phyloP scores from a whole-genome alignment of 2,329 filamentous ascomycete species.

The Beauveria medogensis region DNA sequence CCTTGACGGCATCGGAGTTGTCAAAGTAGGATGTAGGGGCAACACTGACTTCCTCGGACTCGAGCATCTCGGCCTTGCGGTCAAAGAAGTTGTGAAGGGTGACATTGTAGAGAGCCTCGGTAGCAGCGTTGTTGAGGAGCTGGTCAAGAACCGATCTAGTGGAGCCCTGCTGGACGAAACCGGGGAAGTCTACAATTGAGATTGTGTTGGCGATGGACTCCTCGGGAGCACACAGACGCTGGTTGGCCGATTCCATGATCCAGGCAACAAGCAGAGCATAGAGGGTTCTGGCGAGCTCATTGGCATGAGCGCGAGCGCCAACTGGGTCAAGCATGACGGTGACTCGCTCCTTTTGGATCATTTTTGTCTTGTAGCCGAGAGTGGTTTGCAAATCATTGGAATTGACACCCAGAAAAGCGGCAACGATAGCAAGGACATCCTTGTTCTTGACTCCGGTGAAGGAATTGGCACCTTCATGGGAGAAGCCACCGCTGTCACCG shows the following conservation, averaged over 20 bases:
- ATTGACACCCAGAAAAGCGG: slow-evolving; percentile 87
- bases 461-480: slow-evolving; percentile 83
- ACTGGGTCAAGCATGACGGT: slow-evolving; percentile 94
- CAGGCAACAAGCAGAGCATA: slow-evolving; percentile 93
- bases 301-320: slow-evolving; percentile 83
- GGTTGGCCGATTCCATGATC: slow-evolving; percentile 87
- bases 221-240: slow-evolving; percentile 77
- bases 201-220: slow-evolving; percentile 89
- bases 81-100: slow-evolving; percentile 95
- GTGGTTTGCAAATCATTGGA: slow-evolving; percentile 76
- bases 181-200: slow-evolving; percentile 92
- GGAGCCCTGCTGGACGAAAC: slow-evolving; percentile 76
- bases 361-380: slow-evolving; percentile 93
- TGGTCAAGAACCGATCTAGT: slow-evolving; percentile 86
- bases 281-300: slow-evolving; percentile 85
- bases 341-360: slow-evolving; percentile 91
- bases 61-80: slow-evolving; percentile 82
- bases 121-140: slow-evolving; percentile 88
- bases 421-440: slow-evolving; percentile 75
- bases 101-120: slow-evolving; percentile 86
- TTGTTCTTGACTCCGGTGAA: slow-evolving; percentile 89
- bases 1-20: slow-evolving; percentile 89
- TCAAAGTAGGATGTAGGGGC: slow-evolving; percentile 95
- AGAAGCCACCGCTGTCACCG: slow-evolving; percentile 93
- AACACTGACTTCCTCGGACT: slow-evolving; percentile 87